Conservation (phyloP, 139 green algal species). For the Chlamydomonas schloesseri region DNA sequence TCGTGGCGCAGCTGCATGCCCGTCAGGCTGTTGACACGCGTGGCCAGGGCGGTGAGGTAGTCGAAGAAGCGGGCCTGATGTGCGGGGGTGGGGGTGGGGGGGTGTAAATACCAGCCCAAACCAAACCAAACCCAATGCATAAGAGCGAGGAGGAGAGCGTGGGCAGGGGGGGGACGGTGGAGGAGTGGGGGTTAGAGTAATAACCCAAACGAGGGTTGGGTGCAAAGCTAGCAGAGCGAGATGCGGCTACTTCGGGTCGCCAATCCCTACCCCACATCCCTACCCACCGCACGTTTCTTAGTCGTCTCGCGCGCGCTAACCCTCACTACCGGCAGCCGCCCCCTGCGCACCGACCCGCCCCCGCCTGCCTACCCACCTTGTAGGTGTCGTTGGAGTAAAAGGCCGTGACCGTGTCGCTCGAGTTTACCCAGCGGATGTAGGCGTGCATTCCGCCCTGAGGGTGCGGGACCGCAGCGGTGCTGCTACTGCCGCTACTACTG, state of each 20-base stretch:
- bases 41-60: constrained; percentile 63
- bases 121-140: not conserved
- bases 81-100: not conserved
- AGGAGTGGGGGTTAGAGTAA: too few species aligned
- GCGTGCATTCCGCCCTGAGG: constrained; percentile 44
- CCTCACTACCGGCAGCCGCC: too few species aligned
- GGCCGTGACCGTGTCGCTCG: constrained; percentile 34
- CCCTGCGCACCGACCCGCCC: not conserved
- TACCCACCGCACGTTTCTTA: too few species aligned
- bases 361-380: constrained; percentile 50
- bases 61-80: constrained; percentile 64
- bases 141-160: too few species aligned
- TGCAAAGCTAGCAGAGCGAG: too few species aligned
- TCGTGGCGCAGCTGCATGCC: constrained; percentile 64
- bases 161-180: not conserved
- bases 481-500: constrained; percentile 41
- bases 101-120: not conserved
- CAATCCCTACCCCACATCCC: too few species aligned
- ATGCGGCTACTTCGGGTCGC: too few species aligned
- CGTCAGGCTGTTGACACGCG: constrained; percentile 64
- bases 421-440: constrained; percentile 55
- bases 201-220: too few species aligned
- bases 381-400: constrained; percentile 63
- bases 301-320: too few species aligned
- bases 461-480: not conserved